These are phyloP conservation scores for Ophiostoma novo-ulmi DNA, from an alignment of 2,329 filamentous ascomycete species.

Conservation along the genomic window DNA sequence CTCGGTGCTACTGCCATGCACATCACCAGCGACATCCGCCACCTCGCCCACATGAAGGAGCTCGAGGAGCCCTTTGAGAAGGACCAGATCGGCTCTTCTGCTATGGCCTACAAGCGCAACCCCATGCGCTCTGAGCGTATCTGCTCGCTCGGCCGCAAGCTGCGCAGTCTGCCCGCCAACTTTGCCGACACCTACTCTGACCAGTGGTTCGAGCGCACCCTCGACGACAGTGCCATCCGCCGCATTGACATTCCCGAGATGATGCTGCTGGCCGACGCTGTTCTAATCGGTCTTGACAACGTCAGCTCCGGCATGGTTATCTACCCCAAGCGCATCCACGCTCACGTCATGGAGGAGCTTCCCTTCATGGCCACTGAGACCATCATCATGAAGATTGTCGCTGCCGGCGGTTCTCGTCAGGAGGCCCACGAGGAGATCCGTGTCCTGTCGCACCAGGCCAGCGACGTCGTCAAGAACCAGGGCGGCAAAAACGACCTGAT, in stretches of 20 bases:
- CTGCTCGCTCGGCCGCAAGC: conserved; percentile 40
- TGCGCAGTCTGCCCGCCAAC: conserved; percentile 36
- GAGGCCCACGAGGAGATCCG: conserved; percentile 84
- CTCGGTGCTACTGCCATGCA: conserved; percentile 74
- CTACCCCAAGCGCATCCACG: conserved; percentile 67
- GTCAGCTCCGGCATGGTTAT: conserved; percentile 64
- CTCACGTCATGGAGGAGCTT: conserved; percentile 66
- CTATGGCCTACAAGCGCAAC: conserved; percentile 48
- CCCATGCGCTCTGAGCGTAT: conserved; percentile 51
- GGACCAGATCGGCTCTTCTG: conserved; percentile 67
- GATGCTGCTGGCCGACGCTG: conserved; percentile 64
- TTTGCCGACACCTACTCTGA: conserved; percentile 62
- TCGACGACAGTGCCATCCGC: conserved; percentile 71
- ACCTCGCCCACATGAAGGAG: conserved; percentile 56
- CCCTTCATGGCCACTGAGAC: conserved; percentile 54
- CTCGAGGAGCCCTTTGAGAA: conserved; percentile 79
- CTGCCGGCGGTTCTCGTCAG: conserved; percentile 66
- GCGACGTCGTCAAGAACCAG: conserved; percentile 43
- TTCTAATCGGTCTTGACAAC: conserved; percentile 59
- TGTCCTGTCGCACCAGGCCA: conserved; percentile 73
- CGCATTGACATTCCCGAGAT: conserved; percentile 60
- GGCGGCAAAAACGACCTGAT: conserved; percentile 78
- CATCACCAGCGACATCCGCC: conserved; percentile 63
- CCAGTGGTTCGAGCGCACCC: conserved; percentile 70
- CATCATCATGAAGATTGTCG: conserved; percentile 73